Percentiles rank a stretch among this genome's conserved stretches.
Evolutionary conservation across 805 yeast genomes (phyloP).

Genomic region (Kodamaea fukazawae): DNA sequence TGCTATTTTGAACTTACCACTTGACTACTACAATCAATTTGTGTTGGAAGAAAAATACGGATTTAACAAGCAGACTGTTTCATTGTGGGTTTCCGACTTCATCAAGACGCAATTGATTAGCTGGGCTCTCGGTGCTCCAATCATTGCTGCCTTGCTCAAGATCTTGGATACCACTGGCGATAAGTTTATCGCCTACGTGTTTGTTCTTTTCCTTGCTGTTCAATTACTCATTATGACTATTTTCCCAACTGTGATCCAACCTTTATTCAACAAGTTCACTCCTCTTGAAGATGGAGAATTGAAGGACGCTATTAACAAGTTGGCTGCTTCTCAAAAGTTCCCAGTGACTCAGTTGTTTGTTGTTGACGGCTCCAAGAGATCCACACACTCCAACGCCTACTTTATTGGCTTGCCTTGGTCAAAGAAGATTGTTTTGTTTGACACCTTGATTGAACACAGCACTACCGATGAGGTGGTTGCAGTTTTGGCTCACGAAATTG

Average conservation of each 20-base stretch:
- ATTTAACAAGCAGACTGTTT: slow-evolving; percentile 79
- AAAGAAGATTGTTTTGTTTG: slow-evolving; percentile 91
- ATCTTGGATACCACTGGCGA: slow-evolving; percentile 80
- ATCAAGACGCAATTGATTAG: slow-evolving; percentile 58
- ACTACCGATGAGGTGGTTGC: slow-evolving; percentile 82
- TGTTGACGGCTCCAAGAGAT: slow-evolving; percentile 95
- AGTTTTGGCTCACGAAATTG: slow-evolving; percentile 96
- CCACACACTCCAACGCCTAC: slow-evolving; percentile 95
- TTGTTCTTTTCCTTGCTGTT: slow-evolving; percentile 65
- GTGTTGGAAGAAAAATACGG: slow-evolving; percentile 91
- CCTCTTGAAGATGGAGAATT: slow-evolving; percentile 90
- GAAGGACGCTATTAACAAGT: slow-evolving; percentile 72
- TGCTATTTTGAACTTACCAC: slow-evolving; percentile 60
- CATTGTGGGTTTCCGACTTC: slow-evolving; percentile 70
- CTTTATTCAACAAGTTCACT: slow-evolving; percentile 85
- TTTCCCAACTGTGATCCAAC: slow-evolving; percentile 84
- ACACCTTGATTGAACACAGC: slow-evolving; percentile 81
- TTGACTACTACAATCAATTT: slow-evolving; percentile 73
- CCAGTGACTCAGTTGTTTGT: slow-evolving; percentile 85
- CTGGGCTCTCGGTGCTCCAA: slow-evolving; percentile 64
- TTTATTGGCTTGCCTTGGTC: slow-evolving; percentile 96
- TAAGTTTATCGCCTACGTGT: slow-evolving; percentile 74
- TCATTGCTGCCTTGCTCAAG: slow-evolving; percentile 71
- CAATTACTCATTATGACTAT: slow-evolving; percentile 75
- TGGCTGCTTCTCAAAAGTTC: slow-evolving; percentile 74